These are phyloP conservation scores for Cardamine resedifolia DNA, from an alignment of 345 rosid genomes.

Conservation along the genomic window DNA sequence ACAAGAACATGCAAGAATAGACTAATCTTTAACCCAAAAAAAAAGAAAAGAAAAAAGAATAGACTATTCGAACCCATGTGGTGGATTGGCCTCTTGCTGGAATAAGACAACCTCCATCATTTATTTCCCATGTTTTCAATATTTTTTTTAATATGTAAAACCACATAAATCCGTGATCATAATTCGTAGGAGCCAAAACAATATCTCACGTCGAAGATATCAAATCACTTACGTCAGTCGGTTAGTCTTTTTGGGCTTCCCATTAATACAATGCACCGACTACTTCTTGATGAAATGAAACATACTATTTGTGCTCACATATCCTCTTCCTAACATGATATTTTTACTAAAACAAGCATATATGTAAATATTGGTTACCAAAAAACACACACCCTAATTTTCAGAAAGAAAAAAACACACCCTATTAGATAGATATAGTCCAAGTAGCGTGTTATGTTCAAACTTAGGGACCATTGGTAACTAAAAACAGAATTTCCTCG, in stretches of 20 bases:
- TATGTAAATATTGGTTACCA: too few relatives aligned
- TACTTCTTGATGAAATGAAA: background rate
- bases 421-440: background rate
- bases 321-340: background rate
- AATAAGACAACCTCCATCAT: background rate
- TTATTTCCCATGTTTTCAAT: background rate
- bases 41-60: too few relatives aligned
- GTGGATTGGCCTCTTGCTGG: background rate
- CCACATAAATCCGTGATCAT: background rate
- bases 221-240: background rate
- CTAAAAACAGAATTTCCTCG: background rate
- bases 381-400: too few relatives aligned
- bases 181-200: background rate
- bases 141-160: constrained; percentile 8
- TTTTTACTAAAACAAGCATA: background rate
- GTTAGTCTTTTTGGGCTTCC: background rate
- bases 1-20: background rate
- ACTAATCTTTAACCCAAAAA: too few relatives aligned
- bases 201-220: background rate
- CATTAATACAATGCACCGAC: background rate
- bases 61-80: constrained; percentile 17
- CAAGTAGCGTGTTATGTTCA: background rate
- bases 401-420: too few relatives aligned
- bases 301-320: too few relatives aligned
- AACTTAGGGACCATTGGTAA: background rate